Conservation (phyloP, 352 stramenopile species). For the Phytophthora colocasiae region DNA sequence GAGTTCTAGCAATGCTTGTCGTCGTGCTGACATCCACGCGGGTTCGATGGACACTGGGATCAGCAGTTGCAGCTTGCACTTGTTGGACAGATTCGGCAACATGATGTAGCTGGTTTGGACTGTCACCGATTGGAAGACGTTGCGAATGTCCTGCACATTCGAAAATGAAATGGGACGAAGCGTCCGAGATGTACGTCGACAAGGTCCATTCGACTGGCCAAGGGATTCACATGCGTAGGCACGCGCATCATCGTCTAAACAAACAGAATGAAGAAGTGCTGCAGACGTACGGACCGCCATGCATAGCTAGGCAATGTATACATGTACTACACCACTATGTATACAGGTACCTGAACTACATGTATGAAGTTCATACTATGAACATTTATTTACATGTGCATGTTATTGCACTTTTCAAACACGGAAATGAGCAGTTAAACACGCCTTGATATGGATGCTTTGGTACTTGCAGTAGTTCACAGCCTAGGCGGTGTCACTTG, state of each 20-base stretch:
- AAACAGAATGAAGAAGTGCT: constrained; percentile 14
- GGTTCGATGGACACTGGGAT: constrained; percentile 40
- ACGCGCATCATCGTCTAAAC: constrained; percentile 28
- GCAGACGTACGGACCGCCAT: constrained; percentile 16
- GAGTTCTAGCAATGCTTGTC: constrained; percentile 29
- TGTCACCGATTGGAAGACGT: constrained; percentile 30
- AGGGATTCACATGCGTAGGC: constrained; percentile 18
- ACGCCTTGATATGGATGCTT: not conserved
- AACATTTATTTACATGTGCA: not conserved
- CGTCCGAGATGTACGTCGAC: not conserved
- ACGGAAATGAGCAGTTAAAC: not conserved
- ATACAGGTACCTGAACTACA: constrained; percentile 5
- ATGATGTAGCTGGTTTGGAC: constrained; percentile 19
- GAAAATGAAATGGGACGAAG: constrained; percentile 13
- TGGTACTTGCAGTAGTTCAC: too few relatives aligned
- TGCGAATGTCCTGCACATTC: constrained; percentile 28
- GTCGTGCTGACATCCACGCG: constrained; percentile 26
- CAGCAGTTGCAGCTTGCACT: constrained; percentile 36
- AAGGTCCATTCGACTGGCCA: constrained; percentile 11
- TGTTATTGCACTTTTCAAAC: not conserved
- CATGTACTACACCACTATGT: not conserved
- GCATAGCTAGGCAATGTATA: constrained; percentile 5
- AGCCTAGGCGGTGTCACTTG: constrained; percentile 12
- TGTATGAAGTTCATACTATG: too few relatives aligned
- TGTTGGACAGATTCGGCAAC: constrained; percentile 38